Conservation (phyloP, 352 stramenopile species). For the Saprolegnia parasitica region DNA sequence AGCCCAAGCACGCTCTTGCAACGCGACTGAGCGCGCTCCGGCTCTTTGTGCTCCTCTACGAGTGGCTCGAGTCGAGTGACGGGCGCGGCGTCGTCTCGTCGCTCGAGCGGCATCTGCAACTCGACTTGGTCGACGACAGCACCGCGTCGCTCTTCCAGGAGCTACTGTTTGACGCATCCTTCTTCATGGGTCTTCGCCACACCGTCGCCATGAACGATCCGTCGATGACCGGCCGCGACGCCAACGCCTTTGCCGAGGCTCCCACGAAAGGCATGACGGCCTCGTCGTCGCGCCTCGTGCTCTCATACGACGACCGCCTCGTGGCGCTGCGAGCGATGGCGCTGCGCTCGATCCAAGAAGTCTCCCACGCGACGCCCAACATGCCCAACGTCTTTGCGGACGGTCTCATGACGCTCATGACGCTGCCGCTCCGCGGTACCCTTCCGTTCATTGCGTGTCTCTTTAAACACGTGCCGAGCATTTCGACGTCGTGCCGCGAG, state of each 20-base stretch:
- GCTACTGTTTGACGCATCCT: conserved; percentile 70
- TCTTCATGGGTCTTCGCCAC: conserved; percentile 58
- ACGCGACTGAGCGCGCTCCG: conserved; percentile 38
- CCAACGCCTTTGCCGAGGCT: conserved; percentile 40
- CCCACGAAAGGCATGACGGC: conserved; percentile 13
- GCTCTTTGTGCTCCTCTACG: conserved; percentile 18
- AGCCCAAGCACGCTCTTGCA: conserved; percentile 8
- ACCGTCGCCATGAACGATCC: conserved; percentile 83
- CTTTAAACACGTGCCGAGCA: conserved; percentile 35
- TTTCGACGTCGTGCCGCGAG: conserved; percentile 53
- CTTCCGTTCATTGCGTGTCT: conserved; percentile 69
- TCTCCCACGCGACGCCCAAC: neutral
- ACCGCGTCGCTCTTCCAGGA: conserved; percentile 80
- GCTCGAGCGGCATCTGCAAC: conserved; percentile 34
- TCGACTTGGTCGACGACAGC: conserved; percentile 65
- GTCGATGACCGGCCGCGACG: conserved; percentile 61
- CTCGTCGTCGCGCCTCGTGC: conserved; percentile 35
- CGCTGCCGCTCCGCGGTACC: conserved; percentile 56
- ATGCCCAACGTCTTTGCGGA: conserved; percentile 40
- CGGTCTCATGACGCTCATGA: conserved; percentile 51
- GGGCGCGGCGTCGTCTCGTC: neutral
- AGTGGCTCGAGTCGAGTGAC: conserved; percentile 11
- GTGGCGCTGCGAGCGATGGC: conserved; percentile 30
- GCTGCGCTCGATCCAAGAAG: conserved; percentile 34
- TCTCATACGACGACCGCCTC: conserved; percentile 26